Base-by-base conservation (phyloP, 208 protist species). In the Wallacemonas sp. region DNA sequence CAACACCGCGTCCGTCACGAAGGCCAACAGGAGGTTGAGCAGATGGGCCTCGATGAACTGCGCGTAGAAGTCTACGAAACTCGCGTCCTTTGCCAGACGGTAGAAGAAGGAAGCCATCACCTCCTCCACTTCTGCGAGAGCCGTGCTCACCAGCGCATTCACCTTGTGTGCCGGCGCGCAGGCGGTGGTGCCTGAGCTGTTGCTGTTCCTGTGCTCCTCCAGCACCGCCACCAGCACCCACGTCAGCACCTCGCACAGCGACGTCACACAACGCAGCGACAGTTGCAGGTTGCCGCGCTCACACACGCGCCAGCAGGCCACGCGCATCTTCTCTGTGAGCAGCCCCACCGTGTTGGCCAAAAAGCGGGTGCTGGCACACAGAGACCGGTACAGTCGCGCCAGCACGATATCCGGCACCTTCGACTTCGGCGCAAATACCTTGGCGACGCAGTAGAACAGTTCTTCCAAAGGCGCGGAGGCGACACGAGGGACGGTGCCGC, bases 201-300 rank as follows among this genome's bases (percentile, higher is more conserved):
- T 38, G 51, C 51, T 58, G 51, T 58, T 58, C 11, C 56, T 21
- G 38, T 49, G 41, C 26, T 49, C 56, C 38, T 62, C 56, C 56
- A 62, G 56, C 56, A 49, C 56, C 41, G 56, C 56, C 34, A 49
- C 56, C 22, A 62, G 38, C 41, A 62, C 39, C 56, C 56, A 62
- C 56, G 41, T 49, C 56, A 62, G 38, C 56, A 49, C 56, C 56
- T 62, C 56, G 56, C 56, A 62, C 24, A 62, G 56, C 22, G 41
- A 49, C 38, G 56, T 62, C 19, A 49, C 28, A 24, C 56, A 62
- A 5, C n/a, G 56, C 56, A 47, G 17, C 9, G 34, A 33, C 38
- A 62, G 21, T 19, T 5, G 12, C 56, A 49, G 38, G 4, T 9
- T 30, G 11, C 3, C 26, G 34, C 17, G 5, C 30, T 58, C 51